A percentile compares a stretch with the other conserved stretches of the same genome.
phyloP scores from a whole-genome alignment of 139 green algal genomes.

The Coccomyxa sp. region DNA sequence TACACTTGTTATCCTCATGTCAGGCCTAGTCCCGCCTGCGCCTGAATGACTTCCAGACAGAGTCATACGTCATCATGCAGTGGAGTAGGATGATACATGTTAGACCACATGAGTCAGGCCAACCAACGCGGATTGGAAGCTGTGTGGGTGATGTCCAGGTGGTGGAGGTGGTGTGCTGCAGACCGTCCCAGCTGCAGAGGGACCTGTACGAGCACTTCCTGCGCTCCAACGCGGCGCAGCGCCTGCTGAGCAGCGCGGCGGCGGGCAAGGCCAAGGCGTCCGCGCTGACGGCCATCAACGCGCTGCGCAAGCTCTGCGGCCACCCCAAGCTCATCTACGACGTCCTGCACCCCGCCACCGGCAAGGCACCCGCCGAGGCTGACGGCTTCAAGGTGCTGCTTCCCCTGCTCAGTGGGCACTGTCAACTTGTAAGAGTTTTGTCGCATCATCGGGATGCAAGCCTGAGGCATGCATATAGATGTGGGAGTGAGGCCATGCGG shows the following conservation, averaged over 20 bases:
- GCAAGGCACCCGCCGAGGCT: conserved; percentile 25
- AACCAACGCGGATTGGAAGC: no score
- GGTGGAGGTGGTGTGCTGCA: conserved; percentile 94
- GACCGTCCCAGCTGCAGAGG: conserved; percentile 80
- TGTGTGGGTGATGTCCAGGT: conserved; percentile 46
- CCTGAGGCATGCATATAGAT: no score
- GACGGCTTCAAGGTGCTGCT: conserved; percentile 62
- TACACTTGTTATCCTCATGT: no score
- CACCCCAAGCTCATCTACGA: conserved; percentile 95
- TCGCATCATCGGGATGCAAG: no score
- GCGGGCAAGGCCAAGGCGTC: conserved; percentile 2
- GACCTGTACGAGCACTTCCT: conserved; percentile 92
- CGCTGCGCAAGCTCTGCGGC: conserved; percentile 97
- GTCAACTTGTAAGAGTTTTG: no score
- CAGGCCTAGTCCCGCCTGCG: no score
- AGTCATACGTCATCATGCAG: no score
- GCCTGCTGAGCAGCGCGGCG: conserved; percentile 57
- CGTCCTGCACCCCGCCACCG: conserved; percentile 24
- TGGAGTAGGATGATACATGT: no score
- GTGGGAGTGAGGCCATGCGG: no score
- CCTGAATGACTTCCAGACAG: no score
- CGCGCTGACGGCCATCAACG: conserved; percentile 85
- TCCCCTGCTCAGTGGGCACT: no score
- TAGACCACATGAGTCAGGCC: no score
- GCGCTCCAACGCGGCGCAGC: conserved; percentile 69